Conservation (phyloP, 2,329 filamentous ascomycete genomes). For the Coniella lustricola region DNA sequence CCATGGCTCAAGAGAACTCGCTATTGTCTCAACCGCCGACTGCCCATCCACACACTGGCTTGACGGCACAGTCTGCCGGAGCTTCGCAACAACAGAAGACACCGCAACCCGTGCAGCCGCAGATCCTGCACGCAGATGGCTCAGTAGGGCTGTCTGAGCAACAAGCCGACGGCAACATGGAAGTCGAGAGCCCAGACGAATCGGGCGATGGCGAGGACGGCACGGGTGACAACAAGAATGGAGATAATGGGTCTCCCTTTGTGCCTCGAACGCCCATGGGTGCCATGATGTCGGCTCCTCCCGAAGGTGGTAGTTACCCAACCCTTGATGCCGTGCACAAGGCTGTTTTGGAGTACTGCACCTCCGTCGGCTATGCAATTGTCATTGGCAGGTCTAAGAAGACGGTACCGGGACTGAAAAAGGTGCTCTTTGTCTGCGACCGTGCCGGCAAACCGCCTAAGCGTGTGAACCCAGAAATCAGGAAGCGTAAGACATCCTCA, state of each 20-base stretch:
- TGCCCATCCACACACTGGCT: slow-evolving; percentile 18
- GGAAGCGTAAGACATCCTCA: slow-evolving; percentile 61
- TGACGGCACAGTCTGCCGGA: slow-evolving; percentile 16
- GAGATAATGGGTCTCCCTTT: slow-evolving; percentile 40
- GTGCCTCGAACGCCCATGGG: slow-evolving; percentile 50
- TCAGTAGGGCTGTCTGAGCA: slow-evolving; percentile 29
- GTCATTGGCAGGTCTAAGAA: slow-evolving; percentile 64
- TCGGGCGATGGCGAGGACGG: slow-evolving; percentile 36
- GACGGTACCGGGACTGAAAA: slow-evolving; percentile 59
- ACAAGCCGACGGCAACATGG: slow-evolving; percentile 43
- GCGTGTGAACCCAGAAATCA: slow-evolving; percentile 55
- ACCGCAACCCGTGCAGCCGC: slow-evolving; percentile 20
- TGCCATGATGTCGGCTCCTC: slow-evolving; percentile 54
- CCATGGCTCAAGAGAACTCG: slow-evolving; percentile 33
- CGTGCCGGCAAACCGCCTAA: slow-evolving; percentile 56
- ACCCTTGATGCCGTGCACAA: slow-evolving; percentile 60
- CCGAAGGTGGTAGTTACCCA: slow-evolving; percentile 56
- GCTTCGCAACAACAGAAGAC: slow-evolving; percentile 16
- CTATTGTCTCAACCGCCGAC: slow-evolving; percentile 36
- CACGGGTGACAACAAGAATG: slow-evolving; percentile 39
- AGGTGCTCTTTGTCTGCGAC: slow-evolving; percentile 61
- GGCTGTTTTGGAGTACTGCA: slow-evolving; percentile 57
- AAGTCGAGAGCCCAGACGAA: slow-evolving; percentile 44
- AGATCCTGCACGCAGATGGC: slow-evolving; percentile 20
- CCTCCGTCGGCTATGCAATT: slow-evolving; percentile 60